Evolutionary conservation across 2,329 filamentous ascomycete species (phyloP), one percentile per base, ranked within the genome.

Genomic region (Fusarium agapanthi): DNA sequence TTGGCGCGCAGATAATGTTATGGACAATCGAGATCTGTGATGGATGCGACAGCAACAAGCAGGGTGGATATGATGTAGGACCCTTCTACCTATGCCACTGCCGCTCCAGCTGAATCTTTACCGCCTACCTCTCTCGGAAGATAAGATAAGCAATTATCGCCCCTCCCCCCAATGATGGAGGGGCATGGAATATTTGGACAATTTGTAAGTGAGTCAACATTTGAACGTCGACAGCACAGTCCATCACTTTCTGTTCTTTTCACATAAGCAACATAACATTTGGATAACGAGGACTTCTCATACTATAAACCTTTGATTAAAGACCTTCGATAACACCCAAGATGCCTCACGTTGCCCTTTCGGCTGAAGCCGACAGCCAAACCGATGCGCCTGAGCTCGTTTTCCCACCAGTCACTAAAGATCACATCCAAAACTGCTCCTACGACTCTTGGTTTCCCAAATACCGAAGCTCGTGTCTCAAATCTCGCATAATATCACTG

Each of bases 351-450:
- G 61, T 83, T 30, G 76, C 80, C 12, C 63, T 68, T 30, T 67
- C 70, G 22, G 54, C 63, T 35, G 38, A 55, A 37, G 28, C 55
- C 35, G 51, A 61, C 28, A 47, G 45, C 34, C 63, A 62, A 40
- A 58, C 58, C 32, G 75, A 76, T 34, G 71, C 71, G 30, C 67
- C 68, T 38, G 75, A 79, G 34, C 54, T 94, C 24, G 89, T 89
- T 26, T 98, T 99, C 79, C 93, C 95, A 26, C 94, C 94, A 2
- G 89, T 97, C 64, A 94, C 91, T 37, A 93, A 91, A 79, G 89
- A 92, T 51, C 95, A 99, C 79, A 97, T 99, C 69, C 85, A 97
- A 61, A 93, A 98, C 82, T 99, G 95, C 83, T 97, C 96, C 45
- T 98, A 97, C 82, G 93, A 97, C 80, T 89, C 88, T 67, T 99